A percentile compares a stretch with the other conserved stretches of the same genome.
These are phyloP conservation scores for Alloteropsis semialata DNA, from an alignment of 176 grass and related monocot species.

Conservation along the genomic window DNA sequence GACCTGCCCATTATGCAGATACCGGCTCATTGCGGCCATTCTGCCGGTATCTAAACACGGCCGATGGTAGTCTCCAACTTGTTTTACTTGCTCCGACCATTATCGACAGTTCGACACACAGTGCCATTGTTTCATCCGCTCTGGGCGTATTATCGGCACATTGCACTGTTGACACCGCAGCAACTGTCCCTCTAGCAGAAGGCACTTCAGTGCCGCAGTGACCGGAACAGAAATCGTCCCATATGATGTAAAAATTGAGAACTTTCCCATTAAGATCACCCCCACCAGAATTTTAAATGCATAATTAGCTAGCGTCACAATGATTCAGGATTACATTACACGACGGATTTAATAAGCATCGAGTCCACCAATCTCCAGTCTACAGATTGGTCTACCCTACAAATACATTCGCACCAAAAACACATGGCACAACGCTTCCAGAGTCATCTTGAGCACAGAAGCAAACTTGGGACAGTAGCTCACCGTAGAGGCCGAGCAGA, in stretches of 20 bases:
- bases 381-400: not conserved
- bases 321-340: not conserved
- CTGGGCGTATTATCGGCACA: not conserved
- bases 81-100: not conserved
- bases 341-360: not conserved
- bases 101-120: not conserved
- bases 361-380: not conserved
- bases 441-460: not conserved
- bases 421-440: not conserved
- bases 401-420: not conserved
- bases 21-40: too few species aligned
- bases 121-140: not conserved
- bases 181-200: not conserved
- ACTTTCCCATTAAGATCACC: not conserved
- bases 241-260: not conserved
- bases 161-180: not conserved
- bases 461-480: not conserved
- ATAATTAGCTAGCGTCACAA: not conserved
- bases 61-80: too few species aligned
- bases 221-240: not conserved
- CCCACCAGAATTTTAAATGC: not conserved
- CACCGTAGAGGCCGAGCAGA: not conserved
- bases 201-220: not conserved
- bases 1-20: too few species aligned
- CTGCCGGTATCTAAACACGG: too few species aligned